Evolutionary conservation across 495 filamentous ascomycete species (phyloP).

Genomic region (Cryomyces minteri): DNA sequence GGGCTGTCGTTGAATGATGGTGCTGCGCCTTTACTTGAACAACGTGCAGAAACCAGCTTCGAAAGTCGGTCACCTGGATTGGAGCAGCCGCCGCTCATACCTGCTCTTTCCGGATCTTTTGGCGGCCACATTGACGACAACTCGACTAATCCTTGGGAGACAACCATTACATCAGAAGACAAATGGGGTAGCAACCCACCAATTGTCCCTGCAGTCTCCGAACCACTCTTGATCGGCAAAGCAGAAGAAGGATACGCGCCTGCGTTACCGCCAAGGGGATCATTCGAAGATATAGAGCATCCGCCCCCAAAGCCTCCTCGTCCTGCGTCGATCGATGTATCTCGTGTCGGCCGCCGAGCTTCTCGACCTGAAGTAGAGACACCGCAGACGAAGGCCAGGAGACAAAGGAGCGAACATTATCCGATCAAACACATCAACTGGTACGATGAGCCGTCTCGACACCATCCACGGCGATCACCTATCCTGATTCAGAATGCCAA

Average conservation of each 20-base stretch:
- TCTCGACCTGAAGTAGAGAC: conserved; percentile 7
- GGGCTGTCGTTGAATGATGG: too few species aligned
- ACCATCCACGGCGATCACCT: conserved; percentile 35
- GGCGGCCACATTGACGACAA: too few species aligned
- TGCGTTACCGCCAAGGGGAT: background rate
- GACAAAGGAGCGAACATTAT: conserved; percentile 43
- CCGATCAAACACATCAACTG: conserved; percentile 53
- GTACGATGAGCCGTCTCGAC: conserved; percentile 22
- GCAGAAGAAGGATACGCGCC: background rate
- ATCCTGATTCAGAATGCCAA: conserved; percentile 85
- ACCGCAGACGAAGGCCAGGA: conserved; percentile 14
- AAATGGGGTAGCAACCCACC: too few species aligned
- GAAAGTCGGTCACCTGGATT: too few species aligned
- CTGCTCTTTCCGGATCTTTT: too few species aligned
- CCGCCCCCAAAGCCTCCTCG: conserved; percentile 7
- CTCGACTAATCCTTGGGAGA: too few species aligned
- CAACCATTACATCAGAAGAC: too few species aligned
- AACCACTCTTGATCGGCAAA: background rate
- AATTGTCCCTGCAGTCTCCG: too few species aligned
- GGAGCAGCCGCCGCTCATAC: too few species aligned
- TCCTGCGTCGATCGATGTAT: conserved; percentile 1
- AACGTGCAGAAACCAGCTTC: too few species aligned
- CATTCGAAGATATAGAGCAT: conserved; percentile 1
- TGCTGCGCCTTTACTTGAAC: too few species aligned
- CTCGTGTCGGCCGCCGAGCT: background rate